Evolutionary conservation across 345 rosid species (phyloP), one percentile per base, ranked within the genome.

Genomic region (Jatropha curcas): DNA sequence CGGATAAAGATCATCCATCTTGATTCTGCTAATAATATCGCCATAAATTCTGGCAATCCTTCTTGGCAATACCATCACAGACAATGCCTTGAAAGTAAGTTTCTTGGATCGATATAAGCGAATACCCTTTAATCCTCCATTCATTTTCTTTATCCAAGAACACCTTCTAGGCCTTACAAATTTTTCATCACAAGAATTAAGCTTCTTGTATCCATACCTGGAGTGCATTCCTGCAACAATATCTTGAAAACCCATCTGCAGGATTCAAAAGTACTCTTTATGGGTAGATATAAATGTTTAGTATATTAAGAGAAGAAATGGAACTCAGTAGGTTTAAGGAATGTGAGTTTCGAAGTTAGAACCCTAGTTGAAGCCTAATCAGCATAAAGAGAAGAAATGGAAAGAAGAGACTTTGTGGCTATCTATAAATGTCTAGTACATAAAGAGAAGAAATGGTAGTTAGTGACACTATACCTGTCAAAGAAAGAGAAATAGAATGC

Each of bases 61-160:
- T 66, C 65, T 73, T 12, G 80, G 56, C 39, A 68, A 48, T 14
- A 67, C 50, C 12, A 76, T 55, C 27, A 72, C 52, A 7, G 91
- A 81, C 57, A 87, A 70, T 28, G 82, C 83, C 76, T 79, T 86
- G 41, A 86, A 71, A 37, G 80, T 84, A 5, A 91, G 79, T 70
- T 84, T 89, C 72, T 84, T 88, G 48, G 89, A 84, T 17, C 86
- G 82, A 39, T 83, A 78, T 65, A 92, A 33, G 25, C 94, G 77
- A 25, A 89, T 58, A 27, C 92, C 92, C 85, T 77, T 87, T 2
- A 72, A 64, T 74, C 88, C 52, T 61, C 85, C 84, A 7, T 80
- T 82, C 69, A 71, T 75, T 60, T 78, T 81, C 90, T 76, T 88
- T 80, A 81, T 73, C 86, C 76, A 71, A 60, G 74, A 61, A 12